Evolutionary conservation across 306 rosid genomes (phyloP).

Genomic region (Acacia crassicarpa): DNA sequence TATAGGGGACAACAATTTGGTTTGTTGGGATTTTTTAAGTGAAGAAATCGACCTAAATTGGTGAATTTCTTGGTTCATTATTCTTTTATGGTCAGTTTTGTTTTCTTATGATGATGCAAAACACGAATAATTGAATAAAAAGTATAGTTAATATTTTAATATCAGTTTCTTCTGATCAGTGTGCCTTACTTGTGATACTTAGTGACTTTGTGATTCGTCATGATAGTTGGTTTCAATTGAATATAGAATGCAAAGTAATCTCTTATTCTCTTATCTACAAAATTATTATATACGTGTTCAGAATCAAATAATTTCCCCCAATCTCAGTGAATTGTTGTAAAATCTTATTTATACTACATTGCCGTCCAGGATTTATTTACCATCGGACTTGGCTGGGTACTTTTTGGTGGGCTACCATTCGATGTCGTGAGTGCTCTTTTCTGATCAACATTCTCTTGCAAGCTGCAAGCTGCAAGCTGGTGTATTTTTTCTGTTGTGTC

Average conservation of each 20-base stretch:
- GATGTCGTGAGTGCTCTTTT: conserved; percentile 44
- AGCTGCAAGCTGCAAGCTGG: neutral
- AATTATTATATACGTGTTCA: neutral
- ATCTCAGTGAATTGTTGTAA: conserved; percentile 9
- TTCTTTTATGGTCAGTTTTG: neutral
- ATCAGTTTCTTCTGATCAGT: neutral
- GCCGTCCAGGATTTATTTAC: conserved; percentile 78
- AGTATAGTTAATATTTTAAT: neutral
- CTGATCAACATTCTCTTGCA: neutral
- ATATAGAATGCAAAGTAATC: neutral
- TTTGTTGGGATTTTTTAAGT: neutral
- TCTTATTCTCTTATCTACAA: neutral
- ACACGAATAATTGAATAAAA: neutral
- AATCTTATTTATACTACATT: conserved; percentile 18
- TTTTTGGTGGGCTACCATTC: conserved; percentile 92
- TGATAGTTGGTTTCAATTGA: conserved; percentile 6
- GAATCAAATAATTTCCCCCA: neutral
- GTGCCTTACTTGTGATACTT: neutral
- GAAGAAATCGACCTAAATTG: neutral
- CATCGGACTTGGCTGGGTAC: conserved; percentile 85
- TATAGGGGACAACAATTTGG: neutral
- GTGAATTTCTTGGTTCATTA: neutral
- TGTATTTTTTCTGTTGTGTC: neutral
- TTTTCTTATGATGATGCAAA: neutral
- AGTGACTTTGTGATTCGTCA: neutral